Conservation (phyloP, 257 asterid species). For the Solanum dulcamara region DNA sequence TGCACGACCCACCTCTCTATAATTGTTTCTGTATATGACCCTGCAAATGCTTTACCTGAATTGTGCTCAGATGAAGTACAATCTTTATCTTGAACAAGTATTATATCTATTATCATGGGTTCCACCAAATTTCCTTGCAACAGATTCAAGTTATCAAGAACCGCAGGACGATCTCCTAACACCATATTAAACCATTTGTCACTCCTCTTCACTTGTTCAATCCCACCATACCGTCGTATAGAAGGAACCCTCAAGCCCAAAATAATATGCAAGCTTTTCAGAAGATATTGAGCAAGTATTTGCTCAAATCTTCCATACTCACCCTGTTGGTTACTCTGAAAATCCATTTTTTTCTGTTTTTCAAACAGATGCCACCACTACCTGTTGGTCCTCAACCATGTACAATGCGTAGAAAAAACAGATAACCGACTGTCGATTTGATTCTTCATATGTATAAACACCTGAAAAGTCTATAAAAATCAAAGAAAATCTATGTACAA, state of each 20-base stretch:
- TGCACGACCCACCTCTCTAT: conserved; percentile 93
- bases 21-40: conserved; percentile 44
- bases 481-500: neutral
- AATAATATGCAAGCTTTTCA: conserved; percentile 72
- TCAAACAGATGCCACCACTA: conserved; percentile 11
- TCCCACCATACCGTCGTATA: conserved; percentile 35
- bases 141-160: conserved; percentile 68
- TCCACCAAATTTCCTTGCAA: conserved; percentile 82
- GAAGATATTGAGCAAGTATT: conserved; percentile 71
- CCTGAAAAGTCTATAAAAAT: neutral
- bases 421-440: neutral
- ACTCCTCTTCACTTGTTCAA: conserved; percentile 56
- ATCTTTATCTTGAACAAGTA: conserved; percentile 53
- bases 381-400: conserved; percentile 4
- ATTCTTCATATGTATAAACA: neutral
- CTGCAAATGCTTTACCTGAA: conserved; percentile 21
- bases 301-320: conserved; percentile 85
- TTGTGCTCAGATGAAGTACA: conserved; percentile 20
- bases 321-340: conserved; percentile 45
- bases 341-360: conserved; percentile 48
- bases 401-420: neutral
- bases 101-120: conserved; percentile 78
- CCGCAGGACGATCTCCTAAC: conserved; percentile 79
- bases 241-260: conserved; percentile 89
- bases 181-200: conserved; percentile 86